Base-by-base conservation (phyloP, 1,284 basidiomycete genomes). In the Mycena citricolor region DNA sequence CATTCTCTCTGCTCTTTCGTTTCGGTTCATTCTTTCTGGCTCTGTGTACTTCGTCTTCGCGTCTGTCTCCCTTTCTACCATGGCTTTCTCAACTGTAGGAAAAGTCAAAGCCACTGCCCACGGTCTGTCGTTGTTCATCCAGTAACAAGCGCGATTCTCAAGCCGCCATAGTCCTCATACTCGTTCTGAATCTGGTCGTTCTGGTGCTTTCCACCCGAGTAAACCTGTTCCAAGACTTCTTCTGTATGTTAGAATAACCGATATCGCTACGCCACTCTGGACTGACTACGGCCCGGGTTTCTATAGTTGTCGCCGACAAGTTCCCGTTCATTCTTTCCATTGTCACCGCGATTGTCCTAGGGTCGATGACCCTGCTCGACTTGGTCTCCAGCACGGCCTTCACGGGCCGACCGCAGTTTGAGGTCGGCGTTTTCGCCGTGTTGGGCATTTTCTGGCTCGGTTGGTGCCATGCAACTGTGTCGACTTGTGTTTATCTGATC, bases 281-380 rank as follows among this genome's bases (percentile, higher is more conserved):
- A 24, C 16, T 8, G 29, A 8, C 26, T 42, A n/a, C n/a, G n/a
- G n/a, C 35, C 32, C 24, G 13, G 32, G 35, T 13, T 40, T 41
- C 20, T 32, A 26, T 54, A 80, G 77, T 70, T 56, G 62, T 74
- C 46, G 79, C 79, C 4, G 79, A 81, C 59, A 58, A 79, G 20
- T 79, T 80, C 55, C 79, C 79, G 14, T 64, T 81, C 39, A 71
- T 63, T n/a, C 65, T 82, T 24, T 79, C 77, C 14, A 74, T 78
- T 54, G 57, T 68, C 23, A 79, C 77, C 4, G 56, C 77, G 22
- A 59, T 71, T 26, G 45, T 77, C 20, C 57, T 79, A 14, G 54
- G 67, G 28, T 26, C 65, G 37, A 61, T 71, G 76, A 55, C 76
- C 26, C 42, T 64, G 7, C 51, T 76, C 34, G 77, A 79, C 52